phyloP scores from a whole-genome alignment of 805 yeast genomes.

The Metschnikowia kunwiensis region DNA sequence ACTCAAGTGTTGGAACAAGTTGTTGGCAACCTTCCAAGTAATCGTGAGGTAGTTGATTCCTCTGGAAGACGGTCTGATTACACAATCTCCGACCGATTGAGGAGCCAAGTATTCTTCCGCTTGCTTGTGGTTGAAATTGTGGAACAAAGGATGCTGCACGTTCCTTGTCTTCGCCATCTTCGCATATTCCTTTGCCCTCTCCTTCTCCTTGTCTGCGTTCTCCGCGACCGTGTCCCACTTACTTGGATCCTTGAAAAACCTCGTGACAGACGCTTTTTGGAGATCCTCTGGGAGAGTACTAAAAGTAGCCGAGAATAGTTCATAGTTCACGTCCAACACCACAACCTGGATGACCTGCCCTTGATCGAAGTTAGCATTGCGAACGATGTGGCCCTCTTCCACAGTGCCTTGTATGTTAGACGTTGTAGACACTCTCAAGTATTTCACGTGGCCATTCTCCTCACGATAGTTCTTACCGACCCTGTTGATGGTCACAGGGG shows the following conservation, averaged over 20 bases:
- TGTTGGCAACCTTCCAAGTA: slow-evolving; percentile 95
- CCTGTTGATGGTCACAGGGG: slow-evolving; percentile 70
- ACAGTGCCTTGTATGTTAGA: slow-evolving; percentile 42
- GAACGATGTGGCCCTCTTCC: slow-evolving; percentile 46
- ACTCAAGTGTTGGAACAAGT: slow-evolving; percentile 86
- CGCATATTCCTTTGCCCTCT: slow-evolving; percentile 58
- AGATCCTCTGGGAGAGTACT: slow-evolving; percentile 69
- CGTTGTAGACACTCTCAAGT: slow-evolving; percentile 39
- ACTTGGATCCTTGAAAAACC: slow-evolving; percentile 50
- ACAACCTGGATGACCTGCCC: slow-evolving; percentile 90
- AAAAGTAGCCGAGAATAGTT: slow-evolving; percentile 68
- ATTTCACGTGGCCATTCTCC: slow-evolving; percentile 42
- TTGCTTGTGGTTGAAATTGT: slow-evolving; percentile 75
- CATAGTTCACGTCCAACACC: slow-evolving; percentile 66
- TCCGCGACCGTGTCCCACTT: slow-evolving; percentile 84
- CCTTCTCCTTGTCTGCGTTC: slow-evolving; percentile 56
- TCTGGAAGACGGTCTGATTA: slow-evolving; percentile 89
- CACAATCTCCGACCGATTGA: slow-evolving; percentile 84
- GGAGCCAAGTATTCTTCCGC: slow-evolving; percentile 94
- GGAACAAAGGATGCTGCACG: slow-evolving; percentile 88
- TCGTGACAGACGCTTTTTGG: slow-evolving; percentile 48
- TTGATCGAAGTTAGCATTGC: slow-evolving; percentile 39
- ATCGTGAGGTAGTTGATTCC: slow-evolving; percentile 87
- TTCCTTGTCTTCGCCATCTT: slow-evolving; percentile 70
- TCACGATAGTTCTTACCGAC: slow-evolving; percentile 64